These are phyloP conservation scores for Pythium oligandrum DNA, from an alignment of 352 stramenopile species.

Conservation along the genomic window DNA sequence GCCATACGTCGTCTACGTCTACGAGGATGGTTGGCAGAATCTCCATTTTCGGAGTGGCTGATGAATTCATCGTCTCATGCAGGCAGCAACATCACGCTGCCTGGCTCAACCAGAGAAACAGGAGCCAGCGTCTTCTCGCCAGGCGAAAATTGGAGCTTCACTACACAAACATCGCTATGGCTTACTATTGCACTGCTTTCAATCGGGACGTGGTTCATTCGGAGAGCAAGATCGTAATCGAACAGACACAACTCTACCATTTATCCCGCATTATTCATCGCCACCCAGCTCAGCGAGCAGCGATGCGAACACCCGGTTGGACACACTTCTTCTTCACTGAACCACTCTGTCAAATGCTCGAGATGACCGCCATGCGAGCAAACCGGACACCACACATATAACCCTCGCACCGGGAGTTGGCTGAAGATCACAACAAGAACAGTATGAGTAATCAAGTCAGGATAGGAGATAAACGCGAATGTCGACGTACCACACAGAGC, in stretches of 20 bases:
- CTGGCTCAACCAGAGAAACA: too few relatives aligned
- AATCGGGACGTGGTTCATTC: too few relatives aligned
- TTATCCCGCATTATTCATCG: too few relatives aligned
- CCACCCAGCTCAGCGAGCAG: constrained; percentile 14
- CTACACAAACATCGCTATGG: too few relatives aligned
- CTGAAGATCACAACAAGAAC: constrained; percentile 25
- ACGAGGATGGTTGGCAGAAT: constrained; percentile 1
- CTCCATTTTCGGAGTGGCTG: too few relatives aligned
- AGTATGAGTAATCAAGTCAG: background rate
- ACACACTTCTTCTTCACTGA: constrained; percentile 38
- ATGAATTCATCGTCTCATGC: too few relatives aligned
- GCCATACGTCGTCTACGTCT: constrained; percentile 10
- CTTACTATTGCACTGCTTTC: too few relatives aligned
- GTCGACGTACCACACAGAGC: constrained; percentile 78
- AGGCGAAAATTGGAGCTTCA: too few relatives aligned
- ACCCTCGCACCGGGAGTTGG: constrained; percentile 77
- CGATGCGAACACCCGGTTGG: constrained; percentile 46
- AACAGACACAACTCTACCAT: too few relatives aligned
- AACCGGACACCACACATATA: constrained; percentile 91
- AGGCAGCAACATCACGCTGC: too few relatives aligned
- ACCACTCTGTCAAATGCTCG: constrained; percentile 62
- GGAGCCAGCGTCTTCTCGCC: too few relatives aligned
- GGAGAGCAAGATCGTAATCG: too few relatives aligned
- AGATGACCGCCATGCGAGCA: constrained; percentile 88
- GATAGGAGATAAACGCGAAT: background rate